phyloP scores from a whole-genome alignment of 495 filamentous ascomycete genomes.

The Trichocladium uniseriatum region DNA sequence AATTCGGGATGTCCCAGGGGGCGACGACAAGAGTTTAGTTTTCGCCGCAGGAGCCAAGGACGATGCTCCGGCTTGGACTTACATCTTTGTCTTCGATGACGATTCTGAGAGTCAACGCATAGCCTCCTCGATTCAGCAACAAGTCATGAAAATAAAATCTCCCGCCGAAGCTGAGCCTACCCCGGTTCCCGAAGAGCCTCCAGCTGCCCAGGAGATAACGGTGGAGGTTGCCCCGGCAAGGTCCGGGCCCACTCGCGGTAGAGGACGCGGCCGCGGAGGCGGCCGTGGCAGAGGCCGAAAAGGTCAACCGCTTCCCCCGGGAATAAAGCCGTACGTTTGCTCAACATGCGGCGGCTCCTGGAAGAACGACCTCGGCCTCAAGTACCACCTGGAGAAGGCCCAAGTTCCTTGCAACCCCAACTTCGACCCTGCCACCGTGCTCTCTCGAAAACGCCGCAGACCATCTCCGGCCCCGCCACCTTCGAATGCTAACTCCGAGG shows the following conservation, averaged over 20 bases:
- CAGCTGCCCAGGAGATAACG: background rate
- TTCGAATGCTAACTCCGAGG: slow-evolving; percentile 24
- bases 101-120: slow-evolving; percentile 3
- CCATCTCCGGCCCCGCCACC: slow-evolving; percentile 16
- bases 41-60: background rate
- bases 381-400: slow-evolving; percentile 44
- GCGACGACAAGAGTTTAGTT: slow-evolving; percentile 13
- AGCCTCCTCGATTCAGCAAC: slow-evolving; percentile 8
- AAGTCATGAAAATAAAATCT: slow-evolving; percentile 3
- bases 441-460: slow-evolving; percentile 18
- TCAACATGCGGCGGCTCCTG: slow-evolving; percentile 39
- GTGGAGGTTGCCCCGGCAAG: background rate
- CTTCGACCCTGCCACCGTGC: slow-evolving; percentile 26
- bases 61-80: background rate
- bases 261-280: slow-evolving; percentile 14
- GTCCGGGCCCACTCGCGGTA: slow-evolving; percentile 10
- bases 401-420: slow-evolving; percentile 41
- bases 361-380: slow-evolving; percentile 45
- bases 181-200: background rate
- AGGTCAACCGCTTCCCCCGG: slow-evolving; percentile 4
- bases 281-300: slow-evolving; percentile 13
- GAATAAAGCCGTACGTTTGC: slow-evolving; percentile 30
- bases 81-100: slow-evolving; percentile 15
- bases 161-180: background rate
- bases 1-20: slow-evolving; percentile 13